Evolutionary conservation across 176 grass and related monocot species (phyloP).

Genomic region (Microstegium vimineum): DNA sequence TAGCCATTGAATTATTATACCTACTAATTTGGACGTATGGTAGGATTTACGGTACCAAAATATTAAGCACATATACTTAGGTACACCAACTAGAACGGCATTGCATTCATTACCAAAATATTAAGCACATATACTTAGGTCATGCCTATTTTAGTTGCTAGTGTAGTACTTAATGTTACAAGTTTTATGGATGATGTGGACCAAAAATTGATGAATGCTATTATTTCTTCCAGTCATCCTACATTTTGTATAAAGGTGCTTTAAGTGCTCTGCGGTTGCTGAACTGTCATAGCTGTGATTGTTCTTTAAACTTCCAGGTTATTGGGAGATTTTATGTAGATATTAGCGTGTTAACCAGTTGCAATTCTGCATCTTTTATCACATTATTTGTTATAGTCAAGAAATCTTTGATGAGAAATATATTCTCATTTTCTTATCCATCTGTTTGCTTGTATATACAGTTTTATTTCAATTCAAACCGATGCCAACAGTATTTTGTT

Average conservation of each 20-base stretch:
- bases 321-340: not conserved
- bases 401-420: not conserved
- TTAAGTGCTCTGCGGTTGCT: not conserved
- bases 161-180: not conserved
- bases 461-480: constrained; percentile 8
- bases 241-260: not conserved
- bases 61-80: not conserved
- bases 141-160: not conserved
- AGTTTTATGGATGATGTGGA: not conserved
- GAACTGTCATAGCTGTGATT: not conserved
- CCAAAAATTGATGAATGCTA: not conserved
- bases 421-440: not conserved
- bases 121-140: not conserved
- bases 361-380: not conserved
- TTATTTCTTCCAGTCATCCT: not conserved
- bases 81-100: not conserved
- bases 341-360: not conserved
- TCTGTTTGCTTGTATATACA: not conserved
- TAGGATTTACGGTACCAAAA: not conserved
- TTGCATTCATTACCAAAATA: not conserved
- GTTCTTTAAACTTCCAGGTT: not conserved
- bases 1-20: not conserved
- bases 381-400: not conserved
- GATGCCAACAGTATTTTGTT: not conserved
- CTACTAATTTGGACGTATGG: not conserved